Conservation (phyloP, 345 rosid species). For the Clarkia xantiana region DNA sequence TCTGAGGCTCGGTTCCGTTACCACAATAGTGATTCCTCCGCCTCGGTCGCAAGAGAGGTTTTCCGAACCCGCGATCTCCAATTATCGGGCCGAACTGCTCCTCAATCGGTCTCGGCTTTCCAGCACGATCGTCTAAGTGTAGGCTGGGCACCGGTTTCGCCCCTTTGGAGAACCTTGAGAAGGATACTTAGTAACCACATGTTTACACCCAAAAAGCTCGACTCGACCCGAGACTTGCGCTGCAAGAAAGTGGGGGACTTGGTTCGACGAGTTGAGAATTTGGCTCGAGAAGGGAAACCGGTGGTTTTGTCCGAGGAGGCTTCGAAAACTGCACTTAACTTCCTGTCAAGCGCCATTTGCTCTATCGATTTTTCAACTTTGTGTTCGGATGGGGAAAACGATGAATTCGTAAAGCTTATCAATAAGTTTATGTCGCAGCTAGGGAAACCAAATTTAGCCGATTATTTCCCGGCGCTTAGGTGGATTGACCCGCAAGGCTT, state of each 20-base stretch:
- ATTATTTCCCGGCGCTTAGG: slow-evolving; percentile 5
- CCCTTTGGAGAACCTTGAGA: slow-evolving; percentile 24
- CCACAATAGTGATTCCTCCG: slow-evolving; percentile 15
- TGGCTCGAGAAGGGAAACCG: not conserved
- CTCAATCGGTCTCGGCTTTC: slow-evolving; percentile 9
- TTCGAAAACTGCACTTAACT: slow-evolving; percentile 10
- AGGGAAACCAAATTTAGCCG: slow-evolving; percentile 10
- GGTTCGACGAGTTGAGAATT: slow-evolving; percentile 3
- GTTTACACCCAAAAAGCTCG: slow-evolving; percentile 12
- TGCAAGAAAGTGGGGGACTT: slow-evolving; percentile 8
- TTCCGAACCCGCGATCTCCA: slow-evolving; percentile 24
- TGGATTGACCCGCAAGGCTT: slow-evolving; percentile 8
- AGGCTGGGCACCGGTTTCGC: slow-evolving; percentile 9
- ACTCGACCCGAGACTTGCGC: slow-evolving; percentile 9
- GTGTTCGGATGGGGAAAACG: not conserved
- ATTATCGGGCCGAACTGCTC: slow-evolving; percentile 10
- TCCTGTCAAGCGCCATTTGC: slow-evolving; percentile 14
- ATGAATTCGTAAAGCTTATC: slow-evolving; percentile 10
- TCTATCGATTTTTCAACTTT: slow-evolving; percentile 13
- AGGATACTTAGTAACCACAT: slow-evolving; percentile 10
- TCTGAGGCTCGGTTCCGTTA: slow-evolving; percentile 19
- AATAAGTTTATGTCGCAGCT: not conserved
- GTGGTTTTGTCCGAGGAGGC: slow-evolving; percentile 11
- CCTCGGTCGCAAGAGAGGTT: slow-evolving; percentile 8
- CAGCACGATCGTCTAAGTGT: slow-evolving; percentile 12